phyloP scores from a whole-genome alignment of 1,139 yeast species.

The Candida gigantensis region DNA sequence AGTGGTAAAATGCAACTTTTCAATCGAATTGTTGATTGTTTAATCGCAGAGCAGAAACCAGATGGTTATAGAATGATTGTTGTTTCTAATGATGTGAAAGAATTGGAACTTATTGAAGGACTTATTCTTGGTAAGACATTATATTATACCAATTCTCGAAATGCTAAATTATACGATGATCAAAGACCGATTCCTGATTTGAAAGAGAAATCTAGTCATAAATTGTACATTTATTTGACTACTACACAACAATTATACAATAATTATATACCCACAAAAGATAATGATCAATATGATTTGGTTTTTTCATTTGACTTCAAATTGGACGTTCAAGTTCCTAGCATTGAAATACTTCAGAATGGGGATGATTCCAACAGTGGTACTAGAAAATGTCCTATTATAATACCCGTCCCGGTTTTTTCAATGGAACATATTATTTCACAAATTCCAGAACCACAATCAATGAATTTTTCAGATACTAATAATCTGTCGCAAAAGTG shows the following conservation, averaged over 20 bases:
- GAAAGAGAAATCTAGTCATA: conserved; percentile 1
- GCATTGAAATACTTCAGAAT: conserved; percentile 36
- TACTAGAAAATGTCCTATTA: conserved; percentile 32
- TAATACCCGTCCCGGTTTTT: conserved; percentile 40
- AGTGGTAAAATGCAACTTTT: conserved; percentile 62
- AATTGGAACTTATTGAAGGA: conserved; percentile 70
- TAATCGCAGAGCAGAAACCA: conserved; percentile 20
- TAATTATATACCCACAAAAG: conserved; percentile 30
- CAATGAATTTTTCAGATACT: conserved; percentile 16
- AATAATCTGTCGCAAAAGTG: conserved; percentile 27
- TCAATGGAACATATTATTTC: conserved; percentile 37
- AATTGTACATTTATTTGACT: conserved; percentile 22
- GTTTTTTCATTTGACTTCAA: conserved; percentile 62
- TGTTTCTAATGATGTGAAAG: conserved; percentile 64
- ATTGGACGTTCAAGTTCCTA: conserved; percentile 45
- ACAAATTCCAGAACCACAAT: conserved; percentile 26
- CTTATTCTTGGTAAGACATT: conserved; percentile 60
- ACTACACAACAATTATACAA: conserved; percentile 44
- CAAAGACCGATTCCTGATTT: conserved; percentile 13
- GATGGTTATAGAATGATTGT: conserved; percentile 41
- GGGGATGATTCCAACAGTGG: no score
- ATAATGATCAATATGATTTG: conserved; percentile 34
- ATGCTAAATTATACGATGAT: conserved; percentile 57
- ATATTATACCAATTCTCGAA: conserved; percentile 60
- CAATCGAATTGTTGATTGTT: conserved; percentile 48